Evolutionary conservation across 2,329 filamentous ascomycete species (phyloP), one percentile per base, ranked within the genome.

Genomic region (Verticillium zaregamsianum): DNA sequence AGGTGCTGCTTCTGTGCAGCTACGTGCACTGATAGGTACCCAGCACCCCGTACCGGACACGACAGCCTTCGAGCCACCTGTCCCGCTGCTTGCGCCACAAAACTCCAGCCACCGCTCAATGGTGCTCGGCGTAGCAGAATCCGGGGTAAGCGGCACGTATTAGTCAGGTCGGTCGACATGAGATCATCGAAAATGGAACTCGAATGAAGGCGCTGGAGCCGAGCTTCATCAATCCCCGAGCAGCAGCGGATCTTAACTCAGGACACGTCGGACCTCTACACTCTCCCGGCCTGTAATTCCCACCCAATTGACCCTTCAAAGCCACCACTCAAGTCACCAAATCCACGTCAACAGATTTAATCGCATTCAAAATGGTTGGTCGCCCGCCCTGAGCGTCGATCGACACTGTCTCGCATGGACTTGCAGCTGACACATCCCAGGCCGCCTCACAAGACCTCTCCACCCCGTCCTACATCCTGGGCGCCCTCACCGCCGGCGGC

Each of bases 401-500:
- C 33, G 14, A 32, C 37, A 35, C 37, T 32, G 9, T 59, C 33
- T 6, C 4, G 49, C 17, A 55, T 31, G 58, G 57, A 15, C 64
- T 35, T 14, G 33, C 57, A 66, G 61, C 68, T 57, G 2, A 52
- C 45, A 55, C 56, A 39, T n/a, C 35, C 33, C 33, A 39, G 33
- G 70, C 67, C 72, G 58, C 59, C 56, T 59, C 55, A n/a, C 58
- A 71, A 70, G 72, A 71, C 65, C 76, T 83, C 66, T 78, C 82
- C 68, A 83, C 79, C 71, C 87, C 92, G 71, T 92, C 94, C 66
- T 91, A 89, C 75, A 74, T 91, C 70, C 87, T 98, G 71, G 91
- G 90, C 64, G 82, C 87, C 66, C 82, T 98, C 63, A 97, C 93
- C 62, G 92, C 93, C 59, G 84, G 90, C 62, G 95, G 95, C 69